A percentile compares a stretch with the other conserved stretches of the same genome.
These are phyloP conservation scores for Aureobasidium pullulans DNA, from an alignment of 2,329 filamentous ascomycete genomes.

Conservation along the genomic window DNA sequence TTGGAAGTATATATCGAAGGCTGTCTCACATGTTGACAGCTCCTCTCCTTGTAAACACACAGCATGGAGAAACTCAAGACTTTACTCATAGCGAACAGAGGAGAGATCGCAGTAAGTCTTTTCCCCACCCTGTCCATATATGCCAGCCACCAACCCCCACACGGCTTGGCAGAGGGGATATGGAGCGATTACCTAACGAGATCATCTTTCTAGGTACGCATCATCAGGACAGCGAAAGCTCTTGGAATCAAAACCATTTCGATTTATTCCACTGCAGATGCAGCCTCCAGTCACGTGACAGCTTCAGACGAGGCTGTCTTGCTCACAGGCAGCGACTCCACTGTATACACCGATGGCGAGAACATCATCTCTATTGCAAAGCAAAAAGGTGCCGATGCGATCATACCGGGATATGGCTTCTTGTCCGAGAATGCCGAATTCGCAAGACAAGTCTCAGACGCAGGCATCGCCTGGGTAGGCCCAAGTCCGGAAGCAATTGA, in stretches of 20 bases:
- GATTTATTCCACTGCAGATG: slow-evolving; percentile 52
- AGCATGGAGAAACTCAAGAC: slow-evolving; percentile 41
- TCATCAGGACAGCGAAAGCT: slow-evolving; percentile 44
- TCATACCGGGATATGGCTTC: slow-evolving; percentile 63
- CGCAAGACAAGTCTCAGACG: slow-evolving; percentile 44
- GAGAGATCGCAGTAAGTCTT: slow-evolving; percentile 16
- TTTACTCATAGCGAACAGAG: slow-evolving; percentile 52
- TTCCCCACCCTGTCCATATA: background rate
- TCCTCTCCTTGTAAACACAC: background rate
- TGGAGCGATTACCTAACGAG: slow-evolving; percentile 6
- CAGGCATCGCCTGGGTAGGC: slow-evolving; percentile 54
- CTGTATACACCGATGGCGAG: slow-evolving; percentile 43
- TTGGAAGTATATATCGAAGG: background rate
- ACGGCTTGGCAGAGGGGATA: background rate
- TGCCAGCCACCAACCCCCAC: background rate
- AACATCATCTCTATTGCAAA: slow-evolving; percentile 47
- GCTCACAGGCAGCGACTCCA: slow-evolving; percentile 41
- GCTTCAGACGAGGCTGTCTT: slow-evolving; percentile 47
- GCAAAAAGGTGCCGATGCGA: slow-evolving; percentile 44
- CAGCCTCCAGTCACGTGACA: slow-evolving; percentile 47
- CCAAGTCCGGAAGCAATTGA: slow-evolving; percentile 48
- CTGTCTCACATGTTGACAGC: background rate
- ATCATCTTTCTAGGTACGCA: slow-evolving; percentile 31
- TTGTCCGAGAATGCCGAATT: slow-evolving; percentile 58
- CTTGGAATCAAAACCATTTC: slow-evolving; percentile 47